phyloP scores from a whole-genome alignment of 768 basidiomycete genomes.

The Kwoniella shandongensis region DNA sequence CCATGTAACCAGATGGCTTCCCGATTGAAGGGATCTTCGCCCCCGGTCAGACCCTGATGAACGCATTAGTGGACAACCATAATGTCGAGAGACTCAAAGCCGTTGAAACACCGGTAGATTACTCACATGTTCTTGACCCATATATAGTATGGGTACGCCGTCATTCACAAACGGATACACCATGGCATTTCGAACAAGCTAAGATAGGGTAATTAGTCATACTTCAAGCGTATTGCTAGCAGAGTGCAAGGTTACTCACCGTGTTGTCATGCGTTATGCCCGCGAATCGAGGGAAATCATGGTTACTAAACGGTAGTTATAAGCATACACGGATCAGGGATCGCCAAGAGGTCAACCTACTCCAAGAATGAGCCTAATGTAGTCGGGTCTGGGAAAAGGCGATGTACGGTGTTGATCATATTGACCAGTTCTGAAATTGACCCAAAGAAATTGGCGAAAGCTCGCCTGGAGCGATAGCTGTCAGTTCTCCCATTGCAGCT shows the following conservation, averaged over 20 bases:
- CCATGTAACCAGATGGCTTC: slow-evolving; percentile 50
- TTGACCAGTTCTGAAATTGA: slow-evolving; percentile 37
- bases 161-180: slow-evolving; percentile 53
- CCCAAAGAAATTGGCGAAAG: slow-evolving; percentile 41
- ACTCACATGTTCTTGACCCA: slow-evolving; percentile 46
- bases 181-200: slow-evolving; percentile 52
- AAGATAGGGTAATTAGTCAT: neutral
- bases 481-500: no score
- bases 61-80: neutral
- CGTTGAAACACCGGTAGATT: no score
- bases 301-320: slow-evolving; percentile 36
- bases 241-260: slow-evolving; percentile 24
- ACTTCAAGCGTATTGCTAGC: neutral
- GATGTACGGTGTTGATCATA: slow-evolving; percentile 42
- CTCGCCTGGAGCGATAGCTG: slow-evolving; percentile 25
- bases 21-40: slow-evolving; percentile 51
- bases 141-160: slow-evolving; percentile 54
- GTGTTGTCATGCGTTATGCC: slow-evolving; percentile 33
- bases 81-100: no score
- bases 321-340: neutral
- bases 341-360: slow-evolving; percentile 25
- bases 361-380: slow-evolving; percentile 51
- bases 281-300: slow-evolving; percentile 49
- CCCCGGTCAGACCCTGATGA: slow-evolving; percentile 45
- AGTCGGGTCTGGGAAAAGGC: slow-evolving; percentile 46